phyloP scores from a whole-genome alignment of 192 early-diverging fungal species.

The Backusella macrospora region DNA sequence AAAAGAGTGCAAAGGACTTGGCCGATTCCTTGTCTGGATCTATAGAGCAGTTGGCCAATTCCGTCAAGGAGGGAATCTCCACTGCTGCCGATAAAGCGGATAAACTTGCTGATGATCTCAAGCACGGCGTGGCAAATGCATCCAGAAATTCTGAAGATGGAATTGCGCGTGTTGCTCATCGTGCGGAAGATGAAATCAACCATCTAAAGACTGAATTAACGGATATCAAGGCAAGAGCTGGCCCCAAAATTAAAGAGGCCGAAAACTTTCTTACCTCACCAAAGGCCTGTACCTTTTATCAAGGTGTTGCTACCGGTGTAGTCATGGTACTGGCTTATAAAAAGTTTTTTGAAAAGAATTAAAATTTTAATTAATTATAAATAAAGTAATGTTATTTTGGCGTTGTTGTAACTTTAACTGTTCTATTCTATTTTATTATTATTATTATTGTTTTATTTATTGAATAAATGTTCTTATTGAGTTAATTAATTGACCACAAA shows the following conservation, averaged over 20 bases:
- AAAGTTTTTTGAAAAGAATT: conserved; percentile 18
- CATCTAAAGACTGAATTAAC: conserved; percentile 26
- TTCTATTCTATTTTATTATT: not conserved
- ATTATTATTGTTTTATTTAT: too few relatives aligned
- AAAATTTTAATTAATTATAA: not conserved
- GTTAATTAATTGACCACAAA: not conserved
- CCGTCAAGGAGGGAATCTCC: not conserved
- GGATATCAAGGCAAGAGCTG: conserved; percentile 21
- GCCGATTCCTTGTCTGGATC: not conserved
- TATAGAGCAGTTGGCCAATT: not conserved
- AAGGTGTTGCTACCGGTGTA: conserved; percentile 27
- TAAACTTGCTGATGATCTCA: not conserved
- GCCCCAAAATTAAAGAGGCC: conserved; percentile 28
- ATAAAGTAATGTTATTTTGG: too few relatives aligned
- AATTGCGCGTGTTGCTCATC: conserved; percentile 14
- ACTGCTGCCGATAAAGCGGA: conserved; percentile 19
- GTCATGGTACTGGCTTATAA: conserved; percentile 23
- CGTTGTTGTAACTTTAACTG: too few relatives aligned
- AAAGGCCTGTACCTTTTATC: conserved; percentile 20
- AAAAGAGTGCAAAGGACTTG: not conserved
- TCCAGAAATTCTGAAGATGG: conserved; percentile 4
- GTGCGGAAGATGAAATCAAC: conserved; percentile 30
- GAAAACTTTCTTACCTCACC: conserved; percentile 33
- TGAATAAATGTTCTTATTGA: not conserved
- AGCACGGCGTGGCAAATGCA: not conserved